phyloP scores from a whole-genome alignment of 2,329 filamentous ascomycete species.

The Aspergillus sp. region DNA sequence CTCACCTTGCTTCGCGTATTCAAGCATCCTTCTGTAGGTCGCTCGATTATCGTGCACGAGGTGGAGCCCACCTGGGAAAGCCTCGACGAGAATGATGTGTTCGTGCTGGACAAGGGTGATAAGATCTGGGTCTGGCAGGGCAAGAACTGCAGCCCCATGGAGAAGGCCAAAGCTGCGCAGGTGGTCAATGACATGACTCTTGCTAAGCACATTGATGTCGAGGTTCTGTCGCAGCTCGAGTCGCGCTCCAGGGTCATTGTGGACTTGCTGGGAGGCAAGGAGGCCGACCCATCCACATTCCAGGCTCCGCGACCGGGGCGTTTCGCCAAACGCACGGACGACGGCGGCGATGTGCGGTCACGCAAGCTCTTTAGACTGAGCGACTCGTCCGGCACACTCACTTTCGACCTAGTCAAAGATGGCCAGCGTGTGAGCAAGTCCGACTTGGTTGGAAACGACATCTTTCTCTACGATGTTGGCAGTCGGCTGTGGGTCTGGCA shows the following conservation, averaged over 20 bases:
- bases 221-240: conserved; percentile 65
- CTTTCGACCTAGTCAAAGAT: conserved; percentile 62
- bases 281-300: conserved; percentile 46
- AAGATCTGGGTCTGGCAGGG: conserved; percentile 74
- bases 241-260: conserved; percentile 52
- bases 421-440: conserved; percentile 46
- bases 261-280: conserved; percentile 56
- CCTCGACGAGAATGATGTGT: conserved; percentile 67
- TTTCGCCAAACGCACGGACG: conserved; percentile 37
- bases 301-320: conserved; percentile 41
- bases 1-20: conserved; percentile 63
- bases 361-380: conserved; percentile 63
- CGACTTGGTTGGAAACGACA: conserved; percentile 61
- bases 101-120: conserved; percentile 62
- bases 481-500: conserved; percentile 67
- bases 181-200: conserved; percentile 61
- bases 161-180: conserved; percentile 68
- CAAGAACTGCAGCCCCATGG: conserved; percentile 65
- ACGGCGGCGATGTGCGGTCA: conserved; percentile 20
- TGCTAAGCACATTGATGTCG: conserved; percentile 64
- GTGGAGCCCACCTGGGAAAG: conserved; percentile 63
- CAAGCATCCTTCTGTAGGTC: conserved; percentile 56
- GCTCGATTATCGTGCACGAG: conserved; percentile 62
- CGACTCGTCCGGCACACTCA: conserved; percentile 59
- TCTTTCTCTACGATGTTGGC: conserved; percentile 64